phyloP scores from a whole-genome alignment of 169 alveolate genomes.

The Eimeria mitis region DNA sequence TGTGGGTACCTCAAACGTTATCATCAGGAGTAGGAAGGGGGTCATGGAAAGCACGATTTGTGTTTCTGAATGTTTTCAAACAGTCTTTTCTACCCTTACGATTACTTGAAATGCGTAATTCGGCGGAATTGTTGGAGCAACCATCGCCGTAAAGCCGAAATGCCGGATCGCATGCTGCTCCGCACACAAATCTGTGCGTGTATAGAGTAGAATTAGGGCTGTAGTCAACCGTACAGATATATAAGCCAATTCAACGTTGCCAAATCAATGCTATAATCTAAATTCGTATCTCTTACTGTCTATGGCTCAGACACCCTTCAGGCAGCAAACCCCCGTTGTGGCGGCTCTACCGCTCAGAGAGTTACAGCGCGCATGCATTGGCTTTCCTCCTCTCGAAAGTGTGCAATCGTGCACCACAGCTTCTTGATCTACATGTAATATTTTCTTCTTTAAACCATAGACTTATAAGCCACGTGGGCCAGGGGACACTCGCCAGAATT shows the following conservation, averaged over 20 bases:
- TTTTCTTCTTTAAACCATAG: not conserved
- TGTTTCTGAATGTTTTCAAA: not conserved
- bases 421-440: not conserved
- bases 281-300: not conserved
- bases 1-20: not conserved
- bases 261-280: not conserved
- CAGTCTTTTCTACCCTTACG: not conserved
- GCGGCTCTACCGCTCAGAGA: not conserved
- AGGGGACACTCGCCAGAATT: constrained; percentile 13
- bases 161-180: not conserved
- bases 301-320: not conserved
- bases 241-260: not conserved
- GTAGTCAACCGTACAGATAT: not conserved
- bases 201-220: not conserved
- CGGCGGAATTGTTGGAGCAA: not conserved
- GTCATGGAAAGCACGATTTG: not conserved
- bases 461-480: constrained; percentile 26
- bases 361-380: constrained; percentile 62
- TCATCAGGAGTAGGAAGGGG: not conserved
- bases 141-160: not conserved
- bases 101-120: not conserved
- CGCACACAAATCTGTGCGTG: not conserved
- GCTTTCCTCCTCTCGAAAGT: constrained; percentile 16
- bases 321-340: not conserved
- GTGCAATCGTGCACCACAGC: constrained; percentile 15